Evolutionary conservation across 768 basidiomycete species (phyloP).

Genomic region (Termitomyces sp.): DNA sequence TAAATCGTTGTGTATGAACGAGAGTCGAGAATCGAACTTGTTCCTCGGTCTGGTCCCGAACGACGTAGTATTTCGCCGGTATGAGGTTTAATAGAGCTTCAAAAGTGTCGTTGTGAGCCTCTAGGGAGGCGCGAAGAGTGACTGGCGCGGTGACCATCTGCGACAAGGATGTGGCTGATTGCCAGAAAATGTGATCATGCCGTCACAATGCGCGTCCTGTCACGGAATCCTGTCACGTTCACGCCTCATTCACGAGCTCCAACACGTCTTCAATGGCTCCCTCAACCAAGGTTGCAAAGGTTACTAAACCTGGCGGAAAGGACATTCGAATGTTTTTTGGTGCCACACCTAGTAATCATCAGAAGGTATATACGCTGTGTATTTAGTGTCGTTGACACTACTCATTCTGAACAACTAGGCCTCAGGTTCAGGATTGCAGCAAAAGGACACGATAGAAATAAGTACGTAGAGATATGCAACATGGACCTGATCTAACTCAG

Average conservation of each 20-base stretch:
- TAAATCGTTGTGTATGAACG: neutral
- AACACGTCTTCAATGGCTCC: constrained; percentile 12
- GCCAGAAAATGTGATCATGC: neutral
- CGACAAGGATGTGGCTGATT: neutral
- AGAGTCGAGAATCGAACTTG: constrained; percentile 38
- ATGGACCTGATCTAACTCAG: neutral
- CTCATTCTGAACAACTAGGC: constrained; percentile 3
- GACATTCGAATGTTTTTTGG: constrained; percentile 36
- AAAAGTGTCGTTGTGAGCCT: constrained; percentile 82
- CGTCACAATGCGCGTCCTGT: neutral
- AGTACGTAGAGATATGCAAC: constrained; percentile 7
- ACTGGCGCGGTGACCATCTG: constrained; percentile 44
- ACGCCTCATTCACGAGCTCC: neutral
- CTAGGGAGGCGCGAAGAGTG: constrained; percentile 56
- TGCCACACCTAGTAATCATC: constrained; percentile 10
- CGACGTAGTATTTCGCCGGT: constrained; percentile 85
- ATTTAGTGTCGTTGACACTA: neutral
- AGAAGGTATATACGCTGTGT: constrained; percentile 4
- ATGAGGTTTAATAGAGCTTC: constrained; percentile 80
- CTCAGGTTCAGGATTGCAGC: constrained; percentile 10
- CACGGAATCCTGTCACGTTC: constrained; percentile 1
- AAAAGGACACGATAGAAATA: constrained; percentile 22
- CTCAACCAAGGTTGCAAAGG: constrained; percentile 18
- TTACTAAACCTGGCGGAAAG: constrained; percentile 24
- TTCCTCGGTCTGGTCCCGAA: constrained; percentile 58